phyloP scores from a whole-genome alignment of 1,284 basidiomycete species.

The Tausonia pullulans region DNA sequence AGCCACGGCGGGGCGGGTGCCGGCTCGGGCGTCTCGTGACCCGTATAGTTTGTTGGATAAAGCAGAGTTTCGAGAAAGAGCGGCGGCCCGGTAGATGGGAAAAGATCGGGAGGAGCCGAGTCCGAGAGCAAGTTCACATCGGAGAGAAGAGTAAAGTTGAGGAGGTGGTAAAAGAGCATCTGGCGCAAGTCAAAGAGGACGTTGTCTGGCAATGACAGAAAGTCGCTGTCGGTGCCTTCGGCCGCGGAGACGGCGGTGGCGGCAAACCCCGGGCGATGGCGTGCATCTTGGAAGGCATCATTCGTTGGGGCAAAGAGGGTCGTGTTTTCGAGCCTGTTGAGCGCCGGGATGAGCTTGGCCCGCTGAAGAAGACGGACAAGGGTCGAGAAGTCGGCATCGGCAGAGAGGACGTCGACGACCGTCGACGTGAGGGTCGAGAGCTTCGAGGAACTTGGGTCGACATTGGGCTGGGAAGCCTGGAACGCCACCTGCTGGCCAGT shows the following conservation, averaged over 20 bases:
- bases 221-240: slow-evolving; percentile 19
- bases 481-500: too few species aligned
- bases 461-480: too few species aligned
- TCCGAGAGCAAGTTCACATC: too few species aligned
- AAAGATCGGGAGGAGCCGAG: slow-evolving; percentile 23
- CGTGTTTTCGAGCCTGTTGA: slow-evolving; percentile 69
- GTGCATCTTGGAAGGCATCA: slow-evolving; percentile 51
- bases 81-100: slow-evolving; percentile 14
- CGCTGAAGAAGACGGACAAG: slow-evolving; percentile 72
- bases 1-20: slow-evolving; percentile 72
- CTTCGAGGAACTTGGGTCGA: too few species aligned
- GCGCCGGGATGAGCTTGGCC: slow-evolving; percentile 76
- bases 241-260: slow-evolving; percentile 33
- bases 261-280: slow-evolving; percentile 36
- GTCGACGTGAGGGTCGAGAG: slow-evolving; percentile 33
- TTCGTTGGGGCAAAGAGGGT: slow-evolving; percentile 95
- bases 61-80: slow-evolving; percentile 45
- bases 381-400: slow-evolving; percentile 65
- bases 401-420: slow-evolving; percentile 64
- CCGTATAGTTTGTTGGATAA: slow-evolving; percentile 49
- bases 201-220: slow-evolving; percentile 51
- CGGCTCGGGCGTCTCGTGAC: slow-evolving; percentile 46
- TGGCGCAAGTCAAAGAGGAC: slow-evolving; percentile 73
- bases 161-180: slow-evolving; percentile 85
- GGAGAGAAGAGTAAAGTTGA: slow-evolving; percentile 62